Percentiles rank a stretch among this genome's conserved stretches.
These are phyloP conservation scores for Hermanozyma aechmeae DNA, from an alignment of 805 yeast species.

Conservation along the genomic window DNA sequence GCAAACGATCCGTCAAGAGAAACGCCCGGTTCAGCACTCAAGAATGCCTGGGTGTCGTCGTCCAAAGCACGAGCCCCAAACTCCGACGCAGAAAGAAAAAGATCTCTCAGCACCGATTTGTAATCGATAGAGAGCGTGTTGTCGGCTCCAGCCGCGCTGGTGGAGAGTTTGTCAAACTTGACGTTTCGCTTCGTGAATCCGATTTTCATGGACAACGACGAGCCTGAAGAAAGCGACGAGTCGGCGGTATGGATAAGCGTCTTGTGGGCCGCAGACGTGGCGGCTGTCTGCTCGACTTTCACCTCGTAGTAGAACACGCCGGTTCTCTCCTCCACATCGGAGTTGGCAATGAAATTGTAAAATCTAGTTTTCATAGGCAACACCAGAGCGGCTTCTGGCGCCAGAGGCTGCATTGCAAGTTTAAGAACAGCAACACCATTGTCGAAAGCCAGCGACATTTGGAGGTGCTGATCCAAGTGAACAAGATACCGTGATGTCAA, in stretches of 20 bases:
- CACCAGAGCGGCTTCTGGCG: no score
- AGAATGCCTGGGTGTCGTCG: constrained; percentile 14
- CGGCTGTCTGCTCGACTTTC: constrained; percentile 24
- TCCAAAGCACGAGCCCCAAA: constrained; percentile 4
- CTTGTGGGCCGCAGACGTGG: constrained; percentile 19
- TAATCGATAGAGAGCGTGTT: constrained; percentile 15
- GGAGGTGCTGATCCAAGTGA: no score
- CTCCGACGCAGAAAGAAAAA: constrained; percentile 11
- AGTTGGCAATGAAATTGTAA: constrained; percentile 30
- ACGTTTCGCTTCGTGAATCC: constrained; percentile 25
- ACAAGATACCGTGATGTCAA: no score
- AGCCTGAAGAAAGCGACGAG: constrained; percentile 21
- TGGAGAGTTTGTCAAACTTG: constrained; percentile 10
- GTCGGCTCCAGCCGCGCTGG: constrained; percentile 2
- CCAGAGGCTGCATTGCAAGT: no score
- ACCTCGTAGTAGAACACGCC: constrained; percentile 35
- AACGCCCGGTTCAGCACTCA: constrained; percentile 30
- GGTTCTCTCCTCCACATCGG: constrained; percentile 19
- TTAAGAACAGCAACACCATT: neutral
- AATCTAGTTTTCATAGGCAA: constrained; percentile 7
- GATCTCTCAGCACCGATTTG: constrained; percentile 18
- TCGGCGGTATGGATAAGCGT: constrained; percentile 27
- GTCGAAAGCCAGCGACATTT: no score
- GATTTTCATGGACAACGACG: constrained; percentile 21
- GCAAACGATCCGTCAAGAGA: constrained; percentile 31